These are phyloP conservation scores for Penicillium crustosum DNA, from an alignment of 2,329 filamentous ascomycete genomes.

Conservation along the genomic window DNA sequence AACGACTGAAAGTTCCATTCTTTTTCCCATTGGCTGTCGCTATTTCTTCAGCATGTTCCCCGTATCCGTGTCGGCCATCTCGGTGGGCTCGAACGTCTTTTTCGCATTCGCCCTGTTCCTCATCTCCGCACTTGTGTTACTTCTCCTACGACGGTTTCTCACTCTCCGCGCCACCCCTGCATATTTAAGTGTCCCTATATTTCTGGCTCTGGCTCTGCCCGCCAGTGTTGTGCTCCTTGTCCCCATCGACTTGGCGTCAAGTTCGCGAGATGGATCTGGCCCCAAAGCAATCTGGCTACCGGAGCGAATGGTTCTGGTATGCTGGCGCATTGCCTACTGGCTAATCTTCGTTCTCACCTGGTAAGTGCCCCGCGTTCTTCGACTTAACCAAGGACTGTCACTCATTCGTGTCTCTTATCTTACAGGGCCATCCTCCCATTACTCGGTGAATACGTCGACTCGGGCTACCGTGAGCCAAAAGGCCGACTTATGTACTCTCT, in stretches of 20 bases:
- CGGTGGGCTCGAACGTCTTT: constrained; percentile 78
- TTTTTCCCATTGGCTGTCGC: not conserved
- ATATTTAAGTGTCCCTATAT: constrained; percentile 87
- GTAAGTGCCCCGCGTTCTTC: constrained; percentile 49
- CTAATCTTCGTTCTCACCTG: constrained; percentile 92
- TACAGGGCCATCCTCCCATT: constrained; percentile 83
- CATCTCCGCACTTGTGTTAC: constrained; percentile 73
- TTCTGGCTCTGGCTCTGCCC: constrained; percentile 91
- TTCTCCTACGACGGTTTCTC: constrained; percentile 85
- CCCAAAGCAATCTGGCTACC: constrained; percentile 85
- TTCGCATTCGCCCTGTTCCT: constrained; percentile 68
- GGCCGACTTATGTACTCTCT: constrained; percentile 81
- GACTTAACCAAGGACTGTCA: not conserved
- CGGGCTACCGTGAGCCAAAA: constrained; percentile 84
- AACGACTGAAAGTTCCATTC: constrained; percentile 13
- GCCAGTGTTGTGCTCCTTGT: constrained; percentile 89
- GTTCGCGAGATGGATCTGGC: constrained; percentile 69
- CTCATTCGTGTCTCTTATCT: constrained; percentile 7
- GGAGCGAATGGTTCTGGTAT: constrained; percentile 72
- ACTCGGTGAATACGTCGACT: constrained; percentile 90
- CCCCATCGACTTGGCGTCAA: constrained; percentile 92
- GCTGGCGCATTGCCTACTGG: constrained; percentile 97
- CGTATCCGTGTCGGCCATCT: constrained; percentile 41
- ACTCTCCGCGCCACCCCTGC: constrained; percentile 86
- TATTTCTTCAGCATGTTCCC: constrained; percentile 29